Conservation (phyloP, 2,329 filamentous ascomycete species). For the Blumeria hordei region DNA sequence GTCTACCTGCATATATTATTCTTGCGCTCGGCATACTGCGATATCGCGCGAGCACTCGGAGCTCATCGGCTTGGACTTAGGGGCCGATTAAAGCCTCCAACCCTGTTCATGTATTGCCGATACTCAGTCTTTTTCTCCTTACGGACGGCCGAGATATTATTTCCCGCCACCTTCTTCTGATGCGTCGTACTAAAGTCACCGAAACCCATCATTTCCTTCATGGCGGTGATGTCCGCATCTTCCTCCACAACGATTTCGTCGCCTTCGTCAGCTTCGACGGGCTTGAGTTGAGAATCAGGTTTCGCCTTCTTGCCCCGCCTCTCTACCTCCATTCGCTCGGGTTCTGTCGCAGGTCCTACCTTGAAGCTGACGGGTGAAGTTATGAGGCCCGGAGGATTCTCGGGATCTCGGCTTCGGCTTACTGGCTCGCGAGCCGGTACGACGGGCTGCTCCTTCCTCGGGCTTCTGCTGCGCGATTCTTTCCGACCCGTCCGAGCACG, state of each 20-base stretch:
- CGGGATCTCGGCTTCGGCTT: conserved; percentile 3
- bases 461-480: conserved; percentile 5
- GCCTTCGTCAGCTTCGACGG: conserved; percentile 19
- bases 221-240: conserved; percentile 45
- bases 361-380: conserved; percentile 14
- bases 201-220: conserved; percentile 82
- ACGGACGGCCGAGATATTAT: conserved; percentile 56
- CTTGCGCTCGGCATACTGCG: no score
- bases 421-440: conserved; percentile 2
- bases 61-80: conserved; percentile 28
- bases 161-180: conserved; percentile 68
- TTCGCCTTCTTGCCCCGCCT: conserved; percentile 10
- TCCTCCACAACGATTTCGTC: conserved; percentile 26
- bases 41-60: not conserved
- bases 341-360: conserved; percentile 9
- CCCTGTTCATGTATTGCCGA: conserved; percentile 85
- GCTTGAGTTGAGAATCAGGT: conserved; percentile 4
- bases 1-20: no score
- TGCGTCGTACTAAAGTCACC: conserved; percentile 68
- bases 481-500: conserved; percentile 5
- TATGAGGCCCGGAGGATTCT: conserved; percentile 6
- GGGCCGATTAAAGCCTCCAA: conserved; percentile 61
- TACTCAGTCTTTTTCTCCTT: conserved; percentile 94
- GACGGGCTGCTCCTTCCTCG: conserved; percentile 4
- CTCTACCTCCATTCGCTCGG: conserved; percentile 15